phyloP scores from a whole-genome alignment of 306 rosid species.

The Chamaecrista fasciculata region DNA sequence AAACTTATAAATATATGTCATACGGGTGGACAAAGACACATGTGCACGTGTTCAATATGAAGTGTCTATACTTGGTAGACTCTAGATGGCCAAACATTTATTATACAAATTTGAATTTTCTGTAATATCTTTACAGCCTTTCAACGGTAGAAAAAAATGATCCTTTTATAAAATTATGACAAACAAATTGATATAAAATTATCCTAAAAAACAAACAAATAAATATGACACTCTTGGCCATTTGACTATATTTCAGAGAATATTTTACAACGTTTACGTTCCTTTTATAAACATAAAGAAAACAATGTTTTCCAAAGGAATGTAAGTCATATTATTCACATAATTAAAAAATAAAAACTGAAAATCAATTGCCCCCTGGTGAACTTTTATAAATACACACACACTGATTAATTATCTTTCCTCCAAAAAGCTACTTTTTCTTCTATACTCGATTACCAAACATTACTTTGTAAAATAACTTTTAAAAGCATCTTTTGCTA shows the following conservation, averaged over 20 bases:
- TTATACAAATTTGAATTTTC: no score
- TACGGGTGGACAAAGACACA: no score
- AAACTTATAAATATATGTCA: no score
- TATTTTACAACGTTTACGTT: not conserved
- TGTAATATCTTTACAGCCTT: no score
- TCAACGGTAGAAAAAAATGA: no score
- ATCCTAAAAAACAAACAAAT: no score
- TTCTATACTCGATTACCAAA: not conserved
- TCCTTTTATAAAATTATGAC: no score
- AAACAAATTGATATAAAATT: no score
- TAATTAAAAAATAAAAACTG: not conserved
- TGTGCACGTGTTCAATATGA: no score
- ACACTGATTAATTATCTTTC: not conserved
- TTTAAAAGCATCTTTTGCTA: not conserved
- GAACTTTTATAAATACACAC: not conserved
- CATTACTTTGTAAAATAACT: not conserved
- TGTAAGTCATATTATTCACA: not conserved
- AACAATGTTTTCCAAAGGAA: not conserved
- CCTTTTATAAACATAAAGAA: not conserved
- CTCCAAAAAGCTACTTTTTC: not conserved
- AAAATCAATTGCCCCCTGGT: not conserved
- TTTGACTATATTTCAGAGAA: not conserved
- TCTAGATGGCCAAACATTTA: no score
- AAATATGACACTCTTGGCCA: no score
- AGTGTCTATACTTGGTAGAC: no score